Percentiles rank a stretch among this genome's conserved stretches.
phyloP scores from a whole-genome alignment of 2,329 filamentous ascomycete genomes.

The Corynespora cassiicola region DNA sequence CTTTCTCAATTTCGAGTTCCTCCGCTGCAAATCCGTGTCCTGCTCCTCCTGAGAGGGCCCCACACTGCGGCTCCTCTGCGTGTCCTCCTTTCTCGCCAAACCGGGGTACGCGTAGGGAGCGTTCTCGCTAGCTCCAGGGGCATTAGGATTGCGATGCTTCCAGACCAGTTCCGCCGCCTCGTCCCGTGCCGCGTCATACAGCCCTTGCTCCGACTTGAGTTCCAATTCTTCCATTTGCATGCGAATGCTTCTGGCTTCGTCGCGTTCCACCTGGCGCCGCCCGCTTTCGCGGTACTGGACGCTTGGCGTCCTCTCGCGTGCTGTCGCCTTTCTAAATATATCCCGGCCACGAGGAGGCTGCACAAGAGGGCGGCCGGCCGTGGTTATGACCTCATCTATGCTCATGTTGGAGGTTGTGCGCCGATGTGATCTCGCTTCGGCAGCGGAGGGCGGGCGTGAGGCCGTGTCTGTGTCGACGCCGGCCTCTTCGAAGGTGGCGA shows the following conservation, averaged over 20 bases:
- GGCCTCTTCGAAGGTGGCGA: slow-evolving; percentile 31
- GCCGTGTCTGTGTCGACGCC: slow-evolving; percentile 25
- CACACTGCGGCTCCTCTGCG: slow-evolving; percentile 61
- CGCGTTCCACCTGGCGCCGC: slow-evolving; percentile 80
- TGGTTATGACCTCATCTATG: slow-evolving; percentile 32
- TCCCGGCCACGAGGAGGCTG: slow-evolving; percentile 51
- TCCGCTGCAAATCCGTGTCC: slow-evolving; percentile 40
- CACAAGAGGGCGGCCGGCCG: slow-evolving; percentile 39
- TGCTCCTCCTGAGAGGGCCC: slow-evolving; percentile 35
- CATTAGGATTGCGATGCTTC: slow-evolving; percentile 74
- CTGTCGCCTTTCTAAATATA: slow-evolving; percentile 42
- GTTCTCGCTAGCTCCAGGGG: slow-evolving; percentile 65
- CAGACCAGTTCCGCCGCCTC: slow-evolving; percentile 82
- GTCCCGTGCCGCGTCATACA: slow-evolving; percentile 75
- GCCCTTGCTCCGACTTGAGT: slow-evolving; percentile 65
- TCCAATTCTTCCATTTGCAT: slow-evolving; percentile 78
- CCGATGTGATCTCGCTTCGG: slow-evolving; percentile 34
- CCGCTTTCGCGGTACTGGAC: slow-evolving; percentile 74
- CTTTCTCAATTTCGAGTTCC: slow-evolving; percentile 41
- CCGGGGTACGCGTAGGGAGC: slow-evolving; percentile 63
- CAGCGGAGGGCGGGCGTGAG: slow-evolving; percentile 21
- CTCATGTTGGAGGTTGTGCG: slow-evolving; percentile 38
- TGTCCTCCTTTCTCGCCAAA: slow-evolving; percentile 74
- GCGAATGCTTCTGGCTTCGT: slow-evolving; percentile 73
- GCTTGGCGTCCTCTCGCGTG: slow-evolving; percentile 61